Evolutionary conservation across 73 alveolate species (phyloP).

Genomic region (Urostyla sp.): DNA sequence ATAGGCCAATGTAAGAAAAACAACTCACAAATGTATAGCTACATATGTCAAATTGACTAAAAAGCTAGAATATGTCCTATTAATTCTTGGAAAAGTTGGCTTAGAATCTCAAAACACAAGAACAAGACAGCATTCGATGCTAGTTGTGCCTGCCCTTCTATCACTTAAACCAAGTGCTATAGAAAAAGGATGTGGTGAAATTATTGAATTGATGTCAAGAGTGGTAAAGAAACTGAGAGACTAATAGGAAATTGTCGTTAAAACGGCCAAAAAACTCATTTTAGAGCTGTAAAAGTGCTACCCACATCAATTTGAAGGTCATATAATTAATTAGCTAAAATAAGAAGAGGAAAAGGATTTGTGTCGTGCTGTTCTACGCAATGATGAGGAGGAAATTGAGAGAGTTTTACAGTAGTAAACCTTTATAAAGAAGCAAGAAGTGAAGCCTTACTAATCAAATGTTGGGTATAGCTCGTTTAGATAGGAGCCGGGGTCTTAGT

Average conservation of each 20-base stretch:
- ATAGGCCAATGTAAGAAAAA: slow-evolving; percentile 66
- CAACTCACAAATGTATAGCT: slow-evolving; percentile 74
- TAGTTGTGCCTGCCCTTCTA: slow-evolving; percentile 71
- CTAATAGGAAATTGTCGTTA: slow-evolving; percentile 60
- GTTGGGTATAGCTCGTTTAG: too few relatives aligned
- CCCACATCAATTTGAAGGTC: slow-evolving; percentile 37
- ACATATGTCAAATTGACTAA: slow-evolving; percentile 70
- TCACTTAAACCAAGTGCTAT: slow-evolving; percentile 56
- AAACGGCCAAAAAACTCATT: slow-evolving; percentile 67
- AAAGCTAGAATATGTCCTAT: slow-evolving; percentile 60
- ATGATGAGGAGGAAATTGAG: slow-evolving; percentile 44
- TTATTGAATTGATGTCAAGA: slow-evolving; percentile 17
- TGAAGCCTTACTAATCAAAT: too few relatives aligned
- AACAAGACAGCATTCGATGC: slow-evolving; percentile 76
- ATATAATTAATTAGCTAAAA: background rate
- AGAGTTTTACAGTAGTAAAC: slow-evolving; percentile 1
- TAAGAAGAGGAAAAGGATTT: slow-evolving; percentile 20
- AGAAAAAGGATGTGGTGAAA: slow-evolving; percentile 15
- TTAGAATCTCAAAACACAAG: slow-evolving; percentile 44
- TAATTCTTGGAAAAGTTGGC: slow-evolving; percentile 32
- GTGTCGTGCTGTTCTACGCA: slow-evolving; percentile 29
- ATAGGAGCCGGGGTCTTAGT: too few relatives aligned
- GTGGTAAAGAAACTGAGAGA: slow-evolving; percentile 56
- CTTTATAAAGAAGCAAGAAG: too few relatives aligned
- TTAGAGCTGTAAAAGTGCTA: slow-evolving; percentile 61